phyloP scores from a whole-genome alignment of 75 land plant genomes.

The Pinus tabuliformis region DNA sequence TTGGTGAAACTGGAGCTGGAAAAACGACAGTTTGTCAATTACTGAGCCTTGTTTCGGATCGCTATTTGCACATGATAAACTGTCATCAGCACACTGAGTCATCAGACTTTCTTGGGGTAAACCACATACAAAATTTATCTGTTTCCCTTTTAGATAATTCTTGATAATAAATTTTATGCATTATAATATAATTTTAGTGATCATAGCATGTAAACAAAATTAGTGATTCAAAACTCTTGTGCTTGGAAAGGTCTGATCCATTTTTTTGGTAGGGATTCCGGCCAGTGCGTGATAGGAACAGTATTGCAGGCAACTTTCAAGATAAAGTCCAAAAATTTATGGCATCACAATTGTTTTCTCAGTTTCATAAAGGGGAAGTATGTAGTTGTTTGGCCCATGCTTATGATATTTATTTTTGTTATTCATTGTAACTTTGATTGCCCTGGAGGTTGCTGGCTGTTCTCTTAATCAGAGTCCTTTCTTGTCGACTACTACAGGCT shows the following conservation, averaged over 20 bases:
- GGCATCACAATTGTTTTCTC: slow-evolving; percentile 16
- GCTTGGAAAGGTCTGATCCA: background rate
- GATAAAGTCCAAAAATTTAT: slow-evolving; percentile 21
- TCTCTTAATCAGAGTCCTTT: background rate
- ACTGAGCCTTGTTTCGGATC: slow-evolving; percentile 44
- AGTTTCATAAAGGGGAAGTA: slow-evolving; percentile 30
- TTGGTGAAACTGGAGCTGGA: slow-evolving; percentile 99
- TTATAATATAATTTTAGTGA: background rate
- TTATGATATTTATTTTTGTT: background rate
- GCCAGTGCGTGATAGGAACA: slow-evolving; percentile 79
- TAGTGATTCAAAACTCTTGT: background rate
- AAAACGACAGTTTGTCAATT: slow-evolving; percentile 95
- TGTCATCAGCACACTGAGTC: slow-evolving; percentile 98
- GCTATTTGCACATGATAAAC: slow-evolving; percentile 75
- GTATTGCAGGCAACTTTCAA: slow-evolving; percentile 41
- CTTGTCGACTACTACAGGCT: slow-evolving; percentile 22
- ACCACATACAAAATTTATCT: background rate
- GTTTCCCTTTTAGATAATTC: background rate
- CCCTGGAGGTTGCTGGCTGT: background rate
- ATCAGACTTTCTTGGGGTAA: slow-evolving; percentile 94
- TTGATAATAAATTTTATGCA: background rate
- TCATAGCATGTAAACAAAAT: background rate
- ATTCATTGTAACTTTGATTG: background rate
- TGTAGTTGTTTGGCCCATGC: slow-evolving; percentile 1
- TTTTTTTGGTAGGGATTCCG: slow-evolving; percentile 57